A percentile compares a stretch with the other conserved stretches of the same genome.
Conservation (phyloP, 805 yeast species). For the Cyberlindnera euphorbiiphila region DNA sequence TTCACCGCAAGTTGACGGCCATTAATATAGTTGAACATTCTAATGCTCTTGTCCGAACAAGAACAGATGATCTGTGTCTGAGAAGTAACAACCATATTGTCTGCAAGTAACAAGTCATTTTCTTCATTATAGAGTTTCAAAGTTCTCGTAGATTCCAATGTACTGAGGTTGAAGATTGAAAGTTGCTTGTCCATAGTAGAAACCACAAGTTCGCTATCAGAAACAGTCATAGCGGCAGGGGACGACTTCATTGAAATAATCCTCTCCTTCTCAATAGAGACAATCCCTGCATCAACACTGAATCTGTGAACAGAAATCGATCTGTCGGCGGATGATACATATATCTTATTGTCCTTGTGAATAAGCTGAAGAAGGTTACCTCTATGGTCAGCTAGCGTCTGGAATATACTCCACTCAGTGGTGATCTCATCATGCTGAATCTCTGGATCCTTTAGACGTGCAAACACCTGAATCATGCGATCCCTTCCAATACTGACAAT, state of each 20-base stretch:
- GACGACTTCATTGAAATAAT: constrained; percentile 48
- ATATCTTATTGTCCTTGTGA: constrained; percentile 31
- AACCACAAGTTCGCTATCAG: constrained; percentile 40
- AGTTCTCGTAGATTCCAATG: constrained; percentile 32
- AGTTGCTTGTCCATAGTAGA: constrained; percentile 51
- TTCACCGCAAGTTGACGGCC: constrained; percentile 46
- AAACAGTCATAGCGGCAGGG: constrained; percentile 40
- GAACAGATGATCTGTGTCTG: constrained; percentile 36
- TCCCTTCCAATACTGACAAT: constrained; percentile 53
- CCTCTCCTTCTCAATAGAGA: constrained; percentile 36
- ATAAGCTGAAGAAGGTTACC: constrained; percentile 45
- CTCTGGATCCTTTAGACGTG: constrained; percentile 15
- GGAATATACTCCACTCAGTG: constrained; percentile 46
- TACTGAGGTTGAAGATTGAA: constrained; percentile 34
- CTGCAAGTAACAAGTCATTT: constrained; percentile 42
- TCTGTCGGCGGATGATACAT: constrained; percentile 60
- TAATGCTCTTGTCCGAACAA: constrained; percentile 54
- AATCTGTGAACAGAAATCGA: constrained; percentile 50
- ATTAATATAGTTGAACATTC: constrained; percentile 41
- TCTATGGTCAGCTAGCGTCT: constrained; percentile 57
- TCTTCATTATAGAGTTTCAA: constrained; percentile 41
- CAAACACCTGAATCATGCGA: constrained; percentile 56
- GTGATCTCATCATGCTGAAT: constrained; percentile 20
- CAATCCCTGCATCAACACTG: constrained; percentile 23
- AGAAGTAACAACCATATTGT: constrained; percentile 36